Conservation (phyloP, 345 rosid species). For the Citrus sp. region DNA sequence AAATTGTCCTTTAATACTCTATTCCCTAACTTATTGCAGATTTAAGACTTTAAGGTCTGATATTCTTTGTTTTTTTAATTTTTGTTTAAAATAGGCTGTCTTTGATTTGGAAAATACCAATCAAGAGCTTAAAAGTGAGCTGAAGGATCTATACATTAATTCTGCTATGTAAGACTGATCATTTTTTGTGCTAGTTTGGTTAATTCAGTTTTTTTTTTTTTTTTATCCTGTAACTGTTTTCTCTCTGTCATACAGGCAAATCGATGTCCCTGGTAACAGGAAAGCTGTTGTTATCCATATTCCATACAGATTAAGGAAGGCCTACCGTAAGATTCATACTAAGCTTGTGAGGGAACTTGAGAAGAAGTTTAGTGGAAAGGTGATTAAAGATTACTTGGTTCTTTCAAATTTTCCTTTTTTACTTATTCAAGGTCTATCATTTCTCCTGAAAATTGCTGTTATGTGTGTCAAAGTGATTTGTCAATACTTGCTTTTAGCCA, state of each 20-base stretch:
- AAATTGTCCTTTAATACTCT: background rate
- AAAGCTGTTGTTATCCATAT: conserved; percentile 77
- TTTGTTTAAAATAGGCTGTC: conserved; percentile 41
- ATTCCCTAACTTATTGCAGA: background rate
- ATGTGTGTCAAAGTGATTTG: background rate
- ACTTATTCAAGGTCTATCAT: background rate
- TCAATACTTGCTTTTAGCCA: background rate
- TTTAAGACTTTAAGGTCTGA: background rate
- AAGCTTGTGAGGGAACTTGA: conserved; percentile 88
- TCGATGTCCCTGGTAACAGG: conserved; percentile 71
- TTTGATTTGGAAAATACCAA: conserved; percentile 83
- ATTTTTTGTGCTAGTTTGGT: background rate
- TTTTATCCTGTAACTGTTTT: background rate
- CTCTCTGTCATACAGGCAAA: conserved; percentile 41
- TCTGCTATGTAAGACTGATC: conserved; percentile 57
- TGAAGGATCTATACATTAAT: conserved; percentile 80
- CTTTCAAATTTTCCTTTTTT: background rate
- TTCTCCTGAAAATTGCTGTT: background rate
- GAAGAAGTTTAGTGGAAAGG: conserved; percentile 93
- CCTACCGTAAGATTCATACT: conserved; percentile 68
- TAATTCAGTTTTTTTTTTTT: background rate
- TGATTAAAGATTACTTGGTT: conserved; percentile 6
- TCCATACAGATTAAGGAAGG: conserved; percentile 82
- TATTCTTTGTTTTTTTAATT: background rate
- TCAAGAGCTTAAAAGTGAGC: conserved; percentile 76